Evolutionary conservation across 1,284 basidiomycete genomes (phyloP).

Genomic region (Boletus albobrunnescens): DNA sequence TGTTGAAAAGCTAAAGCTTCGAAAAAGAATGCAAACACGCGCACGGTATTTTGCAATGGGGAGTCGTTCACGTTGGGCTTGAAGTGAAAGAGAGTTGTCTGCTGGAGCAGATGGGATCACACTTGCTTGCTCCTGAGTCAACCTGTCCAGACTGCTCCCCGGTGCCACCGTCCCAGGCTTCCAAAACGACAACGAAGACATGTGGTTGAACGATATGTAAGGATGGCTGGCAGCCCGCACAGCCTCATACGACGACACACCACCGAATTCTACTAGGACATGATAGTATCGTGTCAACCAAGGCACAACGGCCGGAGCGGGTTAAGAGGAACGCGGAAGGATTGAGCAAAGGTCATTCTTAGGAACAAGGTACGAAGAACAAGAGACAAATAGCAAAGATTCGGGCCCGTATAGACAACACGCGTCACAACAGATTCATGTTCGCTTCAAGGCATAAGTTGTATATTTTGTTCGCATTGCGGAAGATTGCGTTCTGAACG

Average conservation of each 20-base stretch:
- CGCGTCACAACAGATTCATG: constrained; percentile 5
- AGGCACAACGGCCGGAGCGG: too few relatives aligned
- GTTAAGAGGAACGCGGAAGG: too few relatives aligned
- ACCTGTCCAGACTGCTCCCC: constrained; percentile 84
- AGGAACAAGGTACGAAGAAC: too few relatives aligned
- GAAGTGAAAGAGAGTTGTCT: constrained; percentile 58
- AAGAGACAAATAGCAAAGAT: too few relatives aligned
- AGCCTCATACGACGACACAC: too few relatives aligned
- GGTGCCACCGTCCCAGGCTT: constrained; percentile 82
- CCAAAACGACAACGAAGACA: constrained; percentile 63
- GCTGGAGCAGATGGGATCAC: constrained; percentile 63
- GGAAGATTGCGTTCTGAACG: constrained; percentile 27
- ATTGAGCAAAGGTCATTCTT: too few relatives aligned
- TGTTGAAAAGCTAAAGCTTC: neutral
- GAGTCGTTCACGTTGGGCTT: constrained; percentile 72
- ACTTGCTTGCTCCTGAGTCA: constrained; percentile 68
- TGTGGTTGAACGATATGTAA: too few relatives aligned
- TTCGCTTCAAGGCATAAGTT: constrained; percentile 28
- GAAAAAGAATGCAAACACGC: constrained; percentile 26
- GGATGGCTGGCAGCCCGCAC: too few relatives aligned
- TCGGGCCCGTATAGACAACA: too few relatives aligned
- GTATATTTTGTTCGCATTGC: constrained; percentile 32
- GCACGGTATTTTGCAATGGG: constrained; percentile 86
- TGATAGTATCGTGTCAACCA: too few relatives aligned
- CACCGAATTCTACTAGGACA: too few relatives aligned